Base-by-base conservation (phyloP, 2,329 filamentous ascomycete genomes). In the Pseudocercospora macadamiae region DNA sequence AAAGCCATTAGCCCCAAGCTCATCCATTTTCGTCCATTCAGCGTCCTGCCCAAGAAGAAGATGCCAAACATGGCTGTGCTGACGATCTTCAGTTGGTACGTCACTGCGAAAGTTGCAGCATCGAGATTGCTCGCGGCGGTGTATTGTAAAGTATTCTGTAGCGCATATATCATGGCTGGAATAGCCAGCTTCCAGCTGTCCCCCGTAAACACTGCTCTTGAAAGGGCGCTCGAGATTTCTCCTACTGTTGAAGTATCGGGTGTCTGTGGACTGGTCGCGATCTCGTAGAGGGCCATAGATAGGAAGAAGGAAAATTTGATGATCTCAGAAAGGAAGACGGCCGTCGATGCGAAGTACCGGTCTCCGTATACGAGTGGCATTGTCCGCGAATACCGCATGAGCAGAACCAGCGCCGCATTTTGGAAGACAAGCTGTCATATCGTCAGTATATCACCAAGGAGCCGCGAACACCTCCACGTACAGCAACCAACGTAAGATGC, bases 111-210 rank as follows among this genome's bases (percentile, higher is more conserved):
- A 54, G 93, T 92, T 3, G 95, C 91, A 0, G 93, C 90, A 69
- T 96, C 91, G 68, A 97, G 76, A 66, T 97, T 97, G 61, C 90
- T 91, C 9, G 97, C 86, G 1, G 91, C 93, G 53, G 96, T 84
- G 71, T 97, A 99, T 74, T 97, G 91, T 54, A 97, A 78, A n/a
- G 90, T 89, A 71, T 97, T 97, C 70, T 97, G 91, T 25, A 97
- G 74, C 0, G 93, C 96, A 73, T 96, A 97, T 1, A 97, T 81
- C 3, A 86, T 83, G 3, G 93, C 95, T 0, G 93, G 95, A 39
- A 97, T 87, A 7, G 91, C 91, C 64, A 99, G 79, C 75, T 96
- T 96, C 93, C 93, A 97, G 66, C 92, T 92, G 72, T 97, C 95
- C 8, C 89, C 88, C 0, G 89, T 88, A 72, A 97, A 96, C 14